Evolutionary conservation across 768 basidiomycete species (phyloP), one percentile per base, ranked within the genome.

Genomic region (Psilocybe cubensis): DNA sequence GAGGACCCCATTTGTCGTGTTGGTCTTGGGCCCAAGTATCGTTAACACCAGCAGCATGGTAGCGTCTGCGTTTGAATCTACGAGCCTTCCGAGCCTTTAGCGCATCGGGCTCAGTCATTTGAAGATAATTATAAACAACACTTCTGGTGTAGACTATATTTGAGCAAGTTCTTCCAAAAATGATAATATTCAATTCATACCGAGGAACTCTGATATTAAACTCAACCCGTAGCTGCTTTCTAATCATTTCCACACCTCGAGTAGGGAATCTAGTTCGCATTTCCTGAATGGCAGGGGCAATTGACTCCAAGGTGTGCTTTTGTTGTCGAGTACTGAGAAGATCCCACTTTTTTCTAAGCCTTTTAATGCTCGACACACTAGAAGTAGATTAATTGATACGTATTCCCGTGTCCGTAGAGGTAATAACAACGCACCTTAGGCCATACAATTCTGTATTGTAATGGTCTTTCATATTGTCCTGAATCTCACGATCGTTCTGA

Each of bases 401-500:
- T 7, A 42, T 8, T 42, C 18, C 9, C 11, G 41, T 10, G 41
- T 2, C 12, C 7, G 41, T 14, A 42, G 17, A 7, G 18, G 20
- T n/a, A 7, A 14, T 7, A 42, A 7, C 7, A 21, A 21, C 20
- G 3, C 25, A 46, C 25, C 45, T 25, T 10, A 11, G 10, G 23
- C 42, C 42, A 23, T 44, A 44, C 11, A 3, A 5, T 10, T n/a
- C 9, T 1, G 20, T 44, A 21, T 44, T 11, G 20, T 44, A 44
- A 23, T 44, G 14, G 18, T 44, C 42, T 11, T 21, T 23, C 14
- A 44, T 0, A 94, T 97, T 66, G 98, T 98, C 68, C 98, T 97
- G 61, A 97, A 76, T 0, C 9, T 31, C 31, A 96, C 96, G 56
- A 98, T 86, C 1, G 94, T 96, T 96, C 55, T 20, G 31, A 7